phyloP scores from a whole-genome alignment of 2,329 filamentous ascomycete genomes.

The Calonectria honghensis region DNA sequence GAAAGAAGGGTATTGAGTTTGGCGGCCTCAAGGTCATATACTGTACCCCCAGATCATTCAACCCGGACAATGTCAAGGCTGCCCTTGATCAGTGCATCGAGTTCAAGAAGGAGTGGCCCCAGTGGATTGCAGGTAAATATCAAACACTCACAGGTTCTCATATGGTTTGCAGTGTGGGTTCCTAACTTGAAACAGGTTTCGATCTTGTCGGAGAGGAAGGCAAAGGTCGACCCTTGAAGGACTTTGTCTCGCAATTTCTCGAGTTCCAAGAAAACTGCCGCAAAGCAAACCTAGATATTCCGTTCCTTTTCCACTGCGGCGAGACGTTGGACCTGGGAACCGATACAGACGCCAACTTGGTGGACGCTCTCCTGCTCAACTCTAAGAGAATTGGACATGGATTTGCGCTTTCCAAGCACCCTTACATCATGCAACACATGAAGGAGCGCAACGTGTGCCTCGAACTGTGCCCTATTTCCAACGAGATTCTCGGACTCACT shows the following conservation, averaged over 20 bases:
- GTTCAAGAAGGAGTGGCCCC: slow-evolving; percentile 74
- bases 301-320: slow-evolving; percentile 85
- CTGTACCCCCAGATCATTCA: slow-evolving; percentile 79
- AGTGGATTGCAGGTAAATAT: slow-evolving; percentile 78
- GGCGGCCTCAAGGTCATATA: slow-evolving; percentile 83
- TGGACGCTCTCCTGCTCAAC: slow-evolving; percentile 79
- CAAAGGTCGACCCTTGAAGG: slow-evolving; percentile 74
- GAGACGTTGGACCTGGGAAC: slow-evolving; percentile 82
- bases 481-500: slow-evolving; percentile 83
- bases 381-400: slow-evolving; percentile 85
- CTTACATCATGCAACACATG: slow-evolving; percentile 79
- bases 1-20: slow-evolving; percentile 65
- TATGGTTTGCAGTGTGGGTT: not conserved
- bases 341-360: slow-evolving; percentile 79
- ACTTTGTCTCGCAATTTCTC: slow-evolving; percentile 73
- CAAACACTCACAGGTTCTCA: not conserved
- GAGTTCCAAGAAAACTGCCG: slow-evolving; percentile 73
- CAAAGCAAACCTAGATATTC: slow-evolving; percentile 72
- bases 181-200: slow-evolving; percentile 69
- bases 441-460: slow-evolving; percentile 79
- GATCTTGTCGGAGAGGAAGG: slow-evolving; percentile 82
- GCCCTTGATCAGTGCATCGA: slow-evolving; percentile 77
- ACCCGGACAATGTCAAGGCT: slow-evolving; percentile 64
- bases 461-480: slow-evolving; percentile 87
- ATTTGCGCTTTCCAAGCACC: slow-evolving; percentile 81